Conservation (phyloP, 1,284 basidiomycete genomes). For the Crucibulum parvulum region DNA sequence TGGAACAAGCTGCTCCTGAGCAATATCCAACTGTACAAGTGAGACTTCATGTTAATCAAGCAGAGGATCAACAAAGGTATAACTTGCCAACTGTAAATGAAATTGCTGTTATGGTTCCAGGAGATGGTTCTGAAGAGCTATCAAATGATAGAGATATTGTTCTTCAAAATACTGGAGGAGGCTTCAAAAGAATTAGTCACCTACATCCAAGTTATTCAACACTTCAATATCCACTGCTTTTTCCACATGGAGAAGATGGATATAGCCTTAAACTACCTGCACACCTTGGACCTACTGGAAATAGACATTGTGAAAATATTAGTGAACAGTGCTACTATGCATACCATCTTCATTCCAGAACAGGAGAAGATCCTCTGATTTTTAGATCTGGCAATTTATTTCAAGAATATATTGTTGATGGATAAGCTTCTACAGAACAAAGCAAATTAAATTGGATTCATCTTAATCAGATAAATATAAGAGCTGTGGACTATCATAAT, state of each 20-base stretch:
- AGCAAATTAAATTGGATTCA: neutral
- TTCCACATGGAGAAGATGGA: conserved; percentile 45
- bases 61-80: conserved; percentile 21
- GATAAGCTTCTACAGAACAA: neutral
- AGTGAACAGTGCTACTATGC: conserved; percentile 32
- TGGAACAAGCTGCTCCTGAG: neutral
- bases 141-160: conserved; percentile 15
- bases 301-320: conserved; percentile 12
- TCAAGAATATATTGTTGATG: neutral
- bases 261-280: conserved; percentile 35
- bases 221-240: conserved; percentile 46
- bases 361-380: neutral
- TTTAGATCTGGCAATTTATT: neutral
- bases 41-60: neutral
- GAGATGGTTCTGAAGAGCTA: conserved; percentile 3
- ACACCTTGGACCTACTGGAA: conserved; percentile 5
- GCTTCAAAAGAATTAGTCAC: conserved; percentile 37
- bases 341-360: conserved; percentile 32
- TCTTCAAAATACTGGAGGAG: neutral
- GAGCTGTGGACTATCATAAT: neutral
- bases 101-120: conserved; percentile 30
- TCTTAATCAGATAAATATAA: neutral
- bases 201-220: conserved; percentile 38
- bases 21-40: neutral
- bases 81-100: conserved; percentile 33